Conservation (phyloP, 352 stramenopile species). For the Aphanomyces cochlioides region DNA sequence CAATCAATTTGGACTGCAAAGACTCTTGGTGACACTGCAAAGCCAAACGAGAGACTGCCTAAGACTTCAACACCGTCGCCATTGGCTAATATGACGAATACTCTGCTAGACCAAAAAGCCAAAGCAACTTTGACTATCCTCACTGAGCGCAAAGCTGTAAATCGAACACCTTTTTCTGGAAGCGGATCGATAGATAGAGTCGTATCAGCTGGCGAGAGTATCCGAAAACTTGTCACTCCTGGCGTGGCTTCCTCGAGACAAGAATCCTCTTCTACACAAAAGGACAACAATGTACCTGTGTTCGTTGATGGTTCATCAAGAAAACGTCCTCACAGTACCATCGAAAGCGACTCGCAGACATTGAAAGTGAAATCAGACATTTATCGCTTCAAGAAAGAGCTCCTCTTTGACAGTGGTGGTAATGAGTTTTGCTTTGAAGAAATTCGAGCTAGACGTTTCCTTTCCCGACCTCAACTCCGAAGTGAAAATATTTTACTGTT, state of each 20-base stretch:
- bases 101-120: not conserved
- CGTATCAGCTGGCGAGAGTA: too few species aligned
- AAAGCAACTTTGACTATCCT: constrained; percentile 9
- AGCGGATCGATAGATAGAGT: too few species aligned
- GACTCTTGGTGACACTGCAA: not conserved
- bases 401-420: constrained; percentile 26
- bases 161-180: too few species aligned
- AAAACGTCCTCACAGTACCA: not conserved
- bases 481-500: constrained; percentile 27
- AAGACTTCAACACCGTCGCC: not conserved
- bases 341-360: not conserved
- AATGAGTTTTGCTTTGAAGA: constrained; percentile 78
- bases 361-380: constrained; percentile 11
- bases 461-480: too few species aligned
- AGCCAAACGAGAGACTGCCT: not conserved
- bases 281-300: too few species aligned
- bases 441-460: constrained; percentile 40
- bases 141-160: constrained; percentile 1
- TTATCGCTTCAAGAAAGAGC: constrained; percentile 5
- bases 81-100: constrained; percentile 8
- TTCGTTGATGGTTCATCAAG: not conserved
- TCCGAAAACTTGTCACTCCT: too few species aligned
- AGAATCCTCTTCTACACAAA: too few species aligned
- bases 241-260: too few species aligned
- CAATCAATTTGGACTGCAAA: not conserved